phyloP scores from a whole-genome alignment of 768 basidiomycete genomes.

The Tephrocybe sp. region DNA sequence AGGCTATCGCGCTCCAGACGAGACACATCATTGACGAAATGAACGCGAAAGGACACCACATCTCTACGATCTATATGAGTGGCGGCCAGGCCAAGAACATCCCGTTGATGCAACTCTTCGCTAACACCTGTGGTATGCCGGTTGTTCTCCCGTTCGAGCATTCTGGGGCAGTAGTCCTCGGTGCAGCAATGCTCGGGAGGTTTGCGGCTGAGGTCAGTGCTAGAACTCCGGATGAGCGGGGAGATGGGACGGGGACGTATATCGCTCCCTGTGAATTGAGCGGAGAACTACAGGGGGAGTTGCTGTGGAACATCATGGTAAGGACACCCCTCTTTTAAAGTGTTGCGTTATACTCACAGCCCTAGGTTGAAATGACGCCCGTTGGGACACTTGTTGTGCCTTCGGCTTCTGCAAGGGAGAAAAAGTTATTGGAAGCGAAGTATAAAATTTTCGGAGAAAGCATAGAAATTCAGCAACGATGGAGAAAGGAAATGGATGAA shows the following conservation, averaged over 20 bases:
- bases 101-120: conserved; percentile 86
- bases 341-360: conserved; percentile 38
- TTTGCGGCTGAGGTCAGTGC: conserved; percentile 65
- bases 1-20: conserved; percentile 93
- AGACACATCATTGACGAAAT: conserved; percentile 91
- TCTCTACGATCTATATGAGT: conserved; percentile 86
- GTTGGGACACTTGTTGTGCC: conserved; percentile 71
- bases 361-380: conserved; percentile 89
- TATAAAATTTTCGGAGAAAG: conserved; percentile 90
- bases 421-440: conserved; percentile 82
- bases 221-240: conserved; percentile 16
- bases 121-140: conserved; percentile 78
- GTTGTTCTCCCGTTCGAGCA: conserved; percentile 79
- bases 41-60: conserved; percentile 78
- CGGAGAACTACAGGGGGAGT: conserved; percentile 51
- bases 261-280: conserved; percentile 21
- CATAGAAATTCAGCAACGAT: conserved; percentile 85
- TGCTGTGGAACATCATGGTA: conserved; percentile 93
- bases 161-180: conserved; percentile 83
- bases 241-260: conserved; percentile 18
- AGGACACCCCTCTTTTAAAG: conserved; percentile 13
- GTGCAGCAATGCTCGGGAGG: conserved; percentile 91
- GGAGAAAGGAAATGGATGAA: conserved; percentile 77
- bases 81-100: conserved; percentile 91
- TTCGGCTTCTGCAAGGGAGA: conserved; percentile 56